phyloP scores from a whole-genome alignment of 1,284 basidiomycete genomes.

The Gomphus bonarii region DNA sequence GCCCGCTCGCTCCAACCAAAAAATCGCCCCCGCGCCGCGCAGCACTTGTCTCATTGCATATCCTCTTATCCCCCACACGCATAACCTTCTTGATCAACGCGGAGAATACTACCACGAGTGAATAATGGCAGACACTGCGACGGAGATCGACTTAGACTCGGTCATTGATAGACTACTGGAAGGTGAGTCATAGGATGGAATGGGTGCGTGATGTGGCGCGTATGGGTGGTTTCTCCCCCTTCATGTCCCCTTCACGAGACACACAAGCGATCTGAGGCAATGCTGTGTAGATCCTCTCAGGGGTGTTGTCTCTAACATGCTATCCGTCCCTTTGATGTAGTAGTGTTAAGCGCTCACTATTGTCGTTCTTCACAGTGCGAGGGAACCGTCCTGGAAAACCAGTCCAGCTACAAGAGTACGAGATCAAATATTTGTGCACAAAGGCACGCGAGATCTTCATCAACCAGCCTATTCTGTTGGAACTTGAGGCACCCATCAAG shows the following conservation, averaged over 20 bases:
- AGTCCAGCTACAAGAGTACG: constrained; percentile 89
- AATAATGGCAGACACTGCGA: constrained; percentile 51
- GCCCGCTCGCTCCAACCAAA: not conserved
- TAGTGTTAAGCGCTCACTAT: not conserved
- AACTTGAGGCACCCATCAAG: constrained; percentile 94
- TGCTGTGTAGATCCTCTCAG: not conserved
- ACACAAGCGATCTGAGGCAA: not conserved
- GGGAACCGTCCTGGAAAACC: constrained; percentile 92
- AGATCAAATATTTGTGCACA: constrained; percentile 93
- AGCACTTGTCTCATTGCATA: not conserved
- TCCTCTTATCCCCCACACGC: not conserved
- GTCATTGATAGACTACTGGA: constrained; percentile 95
- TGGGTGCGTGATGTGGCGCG: not conserved
- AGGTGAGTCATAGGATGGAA: constrained; percentile 51
- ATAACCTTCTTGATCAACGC: not conserved
- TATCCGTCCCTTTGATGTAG: not conserved
- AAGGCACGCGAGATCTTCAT: constrained; percentile 95
- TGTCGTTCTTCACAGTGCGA: constrained; percentile 48
- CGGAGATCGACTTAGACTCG: constrained; percentile 95
- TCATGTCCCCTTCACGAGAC: not conserved
- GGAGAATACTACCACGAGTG: not conserved
- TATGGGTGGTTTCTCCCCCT: not conserved
- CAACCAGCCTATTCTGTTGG: constrained; percentile 89
- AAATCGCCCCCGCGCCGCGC: not conserved
- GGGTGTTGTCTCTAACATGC: not conserved